Conservation (phyloP, 2,329 filamentous ascomycete genomes). For the Colletotrichum truncatum region DNA sequence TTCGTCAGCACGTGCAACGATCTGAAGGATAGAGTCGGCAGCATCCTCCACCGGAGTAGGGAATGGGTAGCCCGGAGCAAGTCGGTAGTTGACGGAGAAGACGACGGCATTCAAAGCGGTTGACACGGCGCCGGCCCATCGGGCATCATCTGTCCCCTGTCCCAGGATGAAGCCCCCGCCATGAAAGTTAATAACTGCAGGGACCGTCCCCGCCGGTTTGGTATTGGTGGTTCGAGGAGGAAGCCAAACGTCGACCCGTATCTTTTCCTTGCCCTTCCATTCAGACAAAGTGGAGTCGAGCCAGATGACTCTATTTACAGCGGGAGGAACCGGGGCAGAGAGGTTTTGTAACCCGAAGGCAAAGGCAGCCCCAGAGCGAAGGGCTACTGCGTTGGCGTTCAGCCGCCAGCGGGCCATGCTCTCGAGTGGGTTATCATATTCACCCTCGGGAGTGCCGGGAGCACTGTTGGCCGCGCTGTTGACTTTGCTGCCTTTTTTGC, state of each 20-base stretch:
- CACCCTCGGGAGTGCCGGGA: constrained; percentile 35
- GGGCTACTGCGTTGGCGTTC: constrained; percentile 50
- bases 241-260: constrained; percentile 58
- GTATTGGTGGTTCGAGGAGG: constrained; percentile 33
- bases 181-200: constrained; percentile 67
- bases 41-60: constrained; percentile 73
- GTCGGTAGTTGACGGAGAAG: constrained; percentile 73
- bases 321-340: constrained; percentile 48
- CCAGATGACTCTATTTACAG: constrained; percentile 48
- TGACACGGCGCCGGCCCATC: constrained; percentile 65
- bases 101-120: constrained; percentile 64
- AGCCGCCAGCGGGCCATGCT: constrained; percentile 53
- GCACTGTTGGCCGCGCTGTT: constrained; percentile 37
- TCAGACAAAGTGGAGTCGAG: constrained; percentile 53
- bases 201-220: constrained; percentile 28
- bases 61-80: constrained; percentile 72
- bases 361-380: constrained; percentile 53
- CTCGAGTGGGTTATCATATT: constrained; percentile 55
- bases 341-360: constrained; percentile 52
- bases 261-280: constrained; percentile 46
- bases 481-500: constrained; percentile 7
- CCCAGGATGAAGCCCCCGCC: constrained; percentile 75
- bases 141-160: constrained; percentile 68
- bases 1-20: constrained; percentile 63
- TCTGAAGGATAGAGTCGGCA: constrained; percentile 70